Base-by-base conservation (phyloP, 2,329 filamentous ascomycete genomes). In the Arthrobotrys sinensis region DNA sequence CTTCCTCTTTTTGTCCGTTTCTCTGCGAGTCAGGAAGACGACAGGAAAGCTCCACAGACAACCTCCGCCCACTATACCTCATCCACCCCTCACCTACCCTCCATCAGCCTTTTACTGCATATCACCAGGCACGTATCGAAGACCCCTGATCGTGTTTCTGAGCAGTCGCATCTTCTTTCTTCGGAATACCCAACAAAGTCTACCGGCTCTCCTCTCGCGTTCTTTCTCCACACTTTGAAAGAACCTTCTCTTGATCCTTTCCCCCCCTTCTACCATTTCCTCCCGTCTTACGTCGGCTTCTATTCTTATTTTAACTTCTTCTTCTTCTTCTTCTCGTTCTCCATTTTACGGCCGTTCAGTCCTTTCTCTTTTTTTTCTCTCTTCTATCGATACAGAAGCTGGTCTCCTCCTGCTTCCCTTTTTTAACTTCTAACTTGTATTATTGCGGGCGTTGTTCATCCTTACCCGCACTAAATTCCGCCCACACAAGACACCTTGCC, bases 331-430 rank as follows among this genome's bases (percentile, higher is more conserved):
- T 53, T 19, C 62, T 57, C 55, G 68, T 80, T 66, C 8, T 11
- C 4, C 19, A 40, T 43, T 43, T 62, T 19, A 75, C 70, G 70
- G 63, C 70, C 63, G 48, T 50, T 21, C n/a, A 46, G 5, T 64
- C 52, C 52, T 24, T 60, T 65, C 62, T 63, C 38, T 55, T 48
- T 66, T 67, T 75, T 73, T 79, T 7, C 57, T 76, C 64, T 64
- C 57, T 60, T 60, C 53, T 66, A 76, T 64, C 50, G 55, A 65
- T 43, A 40, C 55, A 34, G 55, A 60, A 60, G 55, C 55, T 81
- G 81, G 78, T 80, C 79, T 82, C 80, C 81, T 81, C 78, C 81
- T 82, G 80, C 79, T 82, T 24, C 53, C 53, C 11, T 43, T 8
- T 38, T 55, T 28, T 57, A 62, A 48, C 43, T 43, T 14, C 14